Evolutionary conservation across 306 rosid genomes (phyloP), one percentile per base, ranked within the genome.

Genomic region (Coriaria nepalensis): DNA sequence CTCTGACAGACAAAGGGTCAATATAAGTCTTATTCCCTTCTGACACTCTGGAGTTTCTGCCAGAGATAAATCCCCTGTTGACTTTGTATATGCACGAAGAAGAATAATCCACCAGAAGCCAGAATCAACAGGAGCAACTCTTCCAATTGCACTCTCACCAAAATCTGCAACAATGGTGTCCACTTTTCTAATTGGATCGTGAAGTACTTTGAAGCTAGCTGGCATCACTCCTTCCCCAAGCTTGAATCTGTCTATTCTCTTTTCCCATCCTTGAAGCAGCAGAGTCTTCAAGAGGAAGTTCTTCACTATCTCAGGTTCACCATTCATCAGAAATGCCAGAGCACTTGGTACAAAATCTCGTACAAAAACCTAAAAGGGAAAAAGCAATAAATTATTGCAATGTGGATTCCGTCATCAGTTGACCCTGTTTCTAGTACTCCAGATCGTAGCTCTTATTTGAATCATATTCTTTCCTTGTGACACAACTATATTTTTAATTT

Each of bases 101-200:
- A 86, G 60, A 62, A 86, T 86, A 66, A 86, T 86, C 95, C 95
- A 86, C 95, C 95, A 86, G 73, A 86, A 86, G 44, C 95, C 95
- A 49, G 95, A 86, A 70, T 86, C 95, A 55, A 86, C 95, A 33
- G 95, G 95, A 61, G 95, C 95, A 53, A 86, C 95, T 73, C 95
- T 76, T 61, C 95, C 95, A 40, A 86, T 86, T 13, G 95, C 95
- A 76, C 87, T 86, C 72, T 86, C 95, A 10, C 95, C 95, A 60
- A 86, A 86, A 76, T 86, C 95, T 53, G 95, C 95, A 59, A 76
- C 61, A 43, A 86, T 68, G 45, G 82, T 78, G 56, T 86, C 95
- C 41, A 87, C 69, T 52, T 81, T 86, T 59, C 93, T 63, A 32
- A 35, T 36, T 5, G 95, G 93, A 47, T 86, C 93, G 34, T 86